These are phyloP conservation scores for Hemileia vastatrix DNA, from an alignment of 1,284 basidiomycete species.

Conservation along the genomic window DNA sequence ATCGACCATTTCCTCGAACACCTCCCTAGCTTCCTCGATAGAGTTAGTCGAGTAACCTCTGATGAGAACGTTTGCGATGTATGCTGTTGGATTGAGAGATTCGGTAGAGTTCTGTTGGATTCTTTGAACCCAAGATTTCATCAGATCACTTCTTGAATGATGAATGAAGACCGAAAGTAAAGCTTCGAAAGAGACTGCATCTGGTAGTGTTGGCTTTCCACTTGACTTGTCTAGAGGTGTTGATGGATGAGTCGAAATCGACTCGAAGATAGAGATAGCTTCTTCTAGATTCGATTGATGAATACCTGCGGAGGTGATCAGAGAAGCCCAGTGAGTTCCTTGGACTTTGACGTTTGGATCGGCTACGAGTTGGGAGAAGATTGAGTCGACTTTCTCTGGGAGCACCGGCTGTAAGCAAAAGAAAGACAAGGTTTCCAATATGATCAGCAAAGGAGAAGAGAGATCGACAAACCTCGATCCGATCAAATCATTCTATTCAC, in stretches of 20 bases:
- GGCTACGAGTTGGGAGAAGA: conserved; percentile 56
- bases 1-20: conserved; percentile 81
- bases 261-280: conserved; percentile 68
- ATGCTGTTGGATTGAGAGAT: conserved; percentile 81
- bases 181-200: conserved; percentile 83
- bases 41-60: conserved; percentile 67
- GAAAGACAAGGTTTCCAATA: conserved; percentile 22
- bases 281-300: conserved; percentile 65
- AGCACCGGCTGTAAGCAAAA: conserved; percentile 80
- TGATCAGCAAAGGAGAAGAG: neutral
- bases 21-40: conserved; percentile 58
- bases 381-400: conserved; percentile 60
- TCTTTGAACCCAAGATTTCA: conserved; percentile 58
- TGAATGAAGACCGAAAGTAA: conserved; percentile 78
- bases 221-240: conserved; percentile 16
- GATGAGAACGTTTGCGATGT: conserved; percentile 88
- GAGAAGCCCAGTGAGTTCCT: conserved; percentile 79
- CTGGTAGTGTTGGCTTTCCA: conserved; percentile 50
- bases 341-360: conserved; percentile 57
- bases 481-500: conserved; percentile 7
- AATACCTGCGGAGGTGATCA: conserved; percentile 85
- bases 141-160: conserved; percentile 66
- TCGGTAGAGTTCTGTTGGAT: conserved; percentile 50
- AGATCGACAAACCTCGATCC: neutral
- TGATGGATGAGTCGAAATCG: conserved; percentile 49